phyloP scores from a whole-genome alignment of 805 yeast genomes.

The Monosporozyma aerobia region DNA sequence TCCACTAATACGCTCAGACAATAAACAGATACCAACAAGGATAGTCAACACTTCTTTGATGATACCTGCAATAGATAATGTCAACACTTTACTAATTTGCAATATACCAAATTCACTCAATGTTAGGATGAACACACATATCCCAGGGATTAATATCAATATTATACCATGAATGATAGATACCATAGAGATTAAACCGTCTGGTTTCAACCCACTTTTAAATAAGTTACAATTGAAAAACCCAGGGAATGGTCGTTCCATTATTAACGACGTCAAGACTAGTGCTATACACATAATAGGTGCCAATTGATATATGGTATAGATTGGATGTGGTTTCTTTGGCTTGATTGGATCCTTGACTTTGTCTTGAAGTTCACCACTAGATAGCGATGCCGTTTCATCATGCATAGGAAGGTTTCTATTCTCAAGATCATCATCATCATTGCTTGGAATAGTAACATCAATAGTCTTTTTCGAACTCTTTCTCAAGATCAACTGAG shows the following conservation, averaged over 20 bases:
- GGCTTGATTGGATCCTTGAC: not conserved
- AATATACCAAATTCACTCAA: conserved; percentile 77
- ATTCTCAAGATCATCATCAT: not conserved
- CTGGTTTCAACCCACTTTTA: conserved; percentile 5
- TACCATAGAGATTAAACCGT: not conserved
- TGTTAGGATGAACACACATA: conserved; percentile 84
- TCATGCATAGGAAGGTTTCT: not conserved
- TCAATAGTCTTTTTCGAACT: conserved; percentile 35
- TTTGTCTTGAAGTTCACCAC: not conserved
- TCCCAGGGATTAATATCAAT: conserved; percentile 69
- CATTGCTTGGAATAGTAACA: not conserved
- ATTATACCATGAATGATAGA: conserved; percentile 44
- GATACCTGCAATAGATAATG: conserved; percentile 84
- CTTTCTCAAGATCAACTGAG: conserved; percentile 67
- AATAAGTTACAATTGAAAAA: conserved; percentile 20
- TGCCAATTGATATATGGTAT: conserved; percentile 73
- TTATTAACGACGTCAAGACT: conserved; percentile 48
- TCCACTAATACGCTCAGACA: conserved; percentile 59
- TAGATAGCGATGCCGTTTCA: not conserved
- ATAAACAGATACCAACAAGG: conserved; percentile 51
- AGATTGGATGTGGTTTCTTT: conserved; percentile 55
- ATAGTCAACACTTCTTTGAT: conserved; percentile 88
- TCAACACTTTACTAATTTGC: conserved; percentile 72
- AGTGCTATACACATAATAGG: conserved; percentile 72
- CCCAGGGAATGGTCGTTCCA: conserved; percentile 50